phyloP scores from a whole-genome alignment of 2,329 filamentous ascomycete genomes.

The Colletotrichum navitas region DNA sequence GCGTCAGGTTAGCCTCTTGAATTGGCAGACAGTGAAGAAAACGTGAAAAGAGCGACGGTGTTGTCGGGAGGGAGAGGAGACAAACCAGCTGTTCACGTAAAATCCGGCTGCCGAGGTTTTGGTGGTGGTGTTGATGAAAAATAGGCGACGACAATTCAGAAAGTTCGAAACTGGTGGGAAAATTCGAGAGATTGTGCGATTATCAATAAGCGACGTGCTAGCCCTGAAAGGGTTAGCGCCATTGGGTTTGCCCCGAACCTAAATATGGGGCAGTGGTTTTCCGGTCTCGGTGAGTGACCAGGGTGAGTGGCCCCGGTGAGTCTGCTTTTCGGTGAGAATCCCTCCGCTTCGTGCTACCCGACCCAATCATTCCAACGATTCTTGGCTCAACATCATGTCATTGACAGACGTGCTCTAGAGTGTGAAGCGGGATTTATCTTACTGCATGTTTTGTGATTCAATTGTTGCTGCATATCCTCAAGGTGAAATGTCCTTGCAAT shows the following conservation, averaged over 20 bases:
- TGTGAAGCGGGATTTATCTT: too few relatives aligned
- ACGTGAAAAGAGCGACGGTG: neutral
- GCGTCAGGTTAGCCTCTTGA: constrained; percentile 44
- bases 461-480: neutral
- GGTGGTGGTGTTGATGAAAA: constrained; percentile 37
- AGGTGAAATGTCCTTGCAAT: neutral
- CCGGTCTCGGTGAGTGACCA: neutral
- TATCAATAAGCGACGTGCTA: constrained; percentile 52
- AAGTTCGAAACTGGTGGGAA: constrained; percentile 40
- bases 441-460: accelerated
- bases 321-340: neutral
- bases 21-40: neutral
- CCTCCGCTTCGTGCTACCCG: too few relatives aligned
- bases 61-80: constrained; percentile 44
- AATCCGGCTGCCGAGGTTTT: constrained; percentile 43
- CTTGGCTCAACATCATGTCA: neutral
- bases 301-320: constrained; percentile 9
- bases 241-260: constrained; percentile 48
- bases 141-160: constrained; percentile 9
- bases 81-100: constrained; percentile 46
- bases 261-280: constrained; percentile 5
- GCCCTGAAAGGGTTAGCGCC: constrained; percentile 45
- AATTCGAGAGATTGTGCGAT: constrained; percentile 53
- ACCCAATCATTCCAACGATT: neutral
- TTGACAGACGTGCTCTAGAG: neutral